Evolutionary conservation across 768 basidiomycete genomes (phyloP).

Genomic region (Leccinum disarticulatum): DNA sequence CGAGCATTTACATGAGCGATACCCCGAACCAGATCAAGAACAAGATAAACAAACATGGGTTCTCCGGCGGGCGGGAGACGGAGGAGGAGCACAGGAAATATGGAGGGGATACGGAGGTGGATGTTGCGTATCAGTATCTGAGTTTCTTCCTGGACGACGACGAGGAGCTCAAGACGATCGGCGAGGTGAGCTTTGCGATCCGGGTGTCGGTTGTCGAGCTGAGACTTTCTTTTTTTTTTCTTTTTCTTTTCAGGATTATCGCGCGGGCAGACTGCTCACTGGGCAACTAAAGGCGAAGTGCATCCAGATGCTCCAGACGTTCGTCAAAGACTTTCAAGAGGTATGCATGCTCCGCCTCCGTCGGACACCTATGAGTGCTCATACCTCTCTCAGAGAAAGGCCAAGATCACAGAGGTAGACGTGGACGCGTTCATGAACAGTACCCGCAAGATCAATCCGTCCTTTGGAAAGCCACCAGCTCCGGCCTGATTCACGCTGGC

Average conservation of each 20-base stretch:
- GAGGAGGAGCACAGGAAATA: slow-evolving; percentile 88
- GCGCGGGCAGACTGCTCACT: slow-evolving; percentile 81
- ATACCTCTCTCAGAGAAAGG: slow-evolving; percentile 57
- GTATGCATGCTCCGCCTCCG: slow-evolving; percentile 35
- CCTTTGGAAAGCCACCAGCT: slow-evolving; percentile 38
- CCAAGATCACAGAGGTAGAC: slow-evolving; percentile 76
- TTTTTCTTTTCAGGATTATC: slow-evolving; percentile 69
- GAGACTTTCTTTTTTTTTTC: neutral
- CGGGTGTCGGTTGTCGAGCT: neutral
- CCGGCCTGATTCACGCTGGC: neutral
- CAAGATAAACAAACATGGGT: slow-evolving; percentile 94
- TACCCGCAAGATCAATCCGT: slow-evolving; percentile 69
- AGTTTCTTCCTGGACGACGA: slow-evolving; percentile 96
- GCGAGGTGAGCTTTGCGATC: slow-evolving; percentile 48
- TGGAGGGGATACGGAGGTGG: slow-evolving; percentile 93
- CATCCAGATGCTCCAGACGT: slow-evolving; percentile 77
- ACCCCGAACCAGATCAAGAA: slow-evolving; percentile 92
- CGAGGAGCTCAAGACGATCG: slow-evolving; percentile 74
- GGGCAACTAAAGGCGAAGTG: slow-evolving; percentile 90
- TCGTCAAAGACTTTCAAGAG: slow-evolving; percentile 86
- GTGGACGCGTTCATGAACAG: slow-evolving; percentile 79
- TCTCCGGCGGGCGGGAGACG: slow-evolving; percentile 94
- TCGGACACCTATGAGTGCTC: slow-evolving; percentile 1
- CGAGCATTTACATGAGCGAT: slow-evolving; percentile 96
- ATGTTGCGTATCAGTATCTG: slow-evolving; percentile 94